These are phyloP conservation scores for Cenchrus purpureus DNA, from an alignment of 176 grass and related monocot species.

Conservation along the genomic window DNA sequence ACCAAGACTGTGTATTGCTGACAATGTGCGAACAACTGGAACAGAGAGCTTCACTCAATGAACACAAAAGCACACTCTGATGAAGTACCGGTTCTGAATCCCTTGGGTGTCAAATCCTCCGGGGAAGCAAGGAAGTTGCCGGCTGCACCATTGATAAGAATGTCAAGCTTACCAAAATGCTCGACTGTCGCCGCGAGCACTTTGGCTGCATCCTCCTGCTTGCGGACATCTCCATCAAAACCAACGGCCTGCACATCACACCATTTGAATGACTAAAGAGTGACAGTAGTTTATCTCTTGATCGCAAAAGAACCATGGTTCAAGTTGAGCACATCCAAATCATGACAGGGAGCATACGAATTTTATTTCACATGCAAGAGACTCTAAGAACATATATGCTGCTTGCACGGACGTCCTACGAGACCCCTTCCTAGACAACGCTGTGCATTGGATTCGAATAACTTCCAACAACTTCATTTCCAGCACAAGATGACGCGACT, in stretches of 20 bases:
- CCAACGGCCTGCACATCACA: conserved; percentile 70
- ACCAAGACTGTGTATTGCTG: background rate
- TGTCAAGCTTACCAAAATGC: conserved; percentile 85
- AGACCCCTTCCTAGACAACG: background rate
- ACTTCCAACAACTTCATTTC: background rate
- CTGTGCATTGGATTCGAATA: background rate
- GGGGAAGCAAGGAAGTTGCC: conserved; percentile 96
- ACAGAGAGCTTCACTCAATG: background rate
- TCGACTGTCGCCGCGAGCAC: conserved; percentile 63
- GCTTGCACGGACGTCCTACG: background rate
- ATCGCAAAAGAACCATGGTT: background rate
- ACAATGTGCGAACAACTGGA: background rate
- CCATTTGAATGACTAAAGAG: background rate
- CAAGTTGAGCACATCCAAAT: background rate
- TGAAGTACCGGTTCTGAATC: conserved; percentile 78
- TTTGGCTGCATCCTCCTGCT: conserved; percentile 73
- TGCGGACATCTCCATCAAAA: conserved; percentile 88
- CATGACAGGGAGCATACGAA: background rate
- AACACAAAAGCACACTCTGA: background rate
- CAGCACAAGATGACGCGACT: background rate
- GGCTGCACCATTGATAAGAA: conserved; percentile 92
- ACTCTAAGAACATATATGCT: no score
- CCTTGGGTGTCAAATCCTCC: conserved; percentile 94
- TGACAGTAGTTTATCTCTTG: background rate
- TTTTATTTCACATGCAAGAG: background rate